Percentiles rank a stretch among this genome's conserved stretches.
These are phyloP conservation scores for Diaporthe destruens DNA, from an alignment of 2,329 filamentous ascomycete species.

Conservation along the genomic window DNA sequence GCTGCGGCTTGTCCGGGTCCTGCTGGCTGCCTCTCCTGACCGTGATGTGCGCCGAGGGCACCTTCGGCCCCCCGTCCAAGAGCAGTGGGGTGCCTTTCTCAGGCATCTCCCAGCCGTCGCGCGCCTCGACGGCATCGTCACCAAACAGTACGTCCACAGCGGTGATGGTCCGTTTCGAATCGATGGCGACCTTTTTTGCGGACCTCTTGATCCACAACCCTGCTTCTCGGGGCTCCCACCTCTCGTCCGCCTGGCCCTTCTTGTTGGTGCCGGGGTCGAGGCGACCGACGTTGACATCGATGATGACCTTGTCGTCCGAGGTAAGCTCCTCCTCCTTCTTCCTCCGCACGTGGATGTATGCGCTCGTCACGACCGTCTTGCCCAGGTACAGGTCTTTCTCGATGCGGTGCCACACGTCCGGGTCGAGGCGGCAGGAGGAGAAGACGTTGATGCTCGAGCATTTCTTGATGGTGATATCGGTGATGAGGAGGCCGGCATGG, in stretches of 20 bases:
- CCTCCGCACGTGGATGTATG: slow-evolving; percentile 84
- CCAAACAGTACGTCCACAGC: slow-evolving; percentile 90
- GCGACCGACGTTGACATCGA: slow-evolving; percentile 82
- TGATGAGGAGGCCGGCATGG: slow-evolving; percentile 86
- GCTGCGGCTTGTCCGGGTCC: slow-evolving; percentile 76
- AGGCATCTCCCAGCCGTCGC: slow-evolving; percentile 82
- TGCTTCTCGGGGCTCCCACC: slow-evolving; percentile 82
- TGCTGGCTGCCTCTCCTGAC: slow-evolving; percentile 78
- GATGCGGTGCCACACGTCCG: slow-evolving; percentile 80
- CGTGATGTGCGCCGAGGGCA: slow-evolving; percentile 80
- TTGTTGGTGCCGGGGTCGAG: slow-evolving; percentile 74
- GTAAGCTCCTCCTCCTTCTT: slow-evolving; percentile 88
- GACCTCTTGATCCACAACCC: slow-evolving; percentile 88
- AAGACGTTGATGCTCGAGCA: slow-evolving; percentile 83
- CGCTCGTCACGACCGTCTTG: slow-evolving; percentile 78
- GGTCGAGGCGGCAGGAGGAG: slow-evolving; percentile 80
- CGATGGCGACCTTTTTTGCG: slow-evolving; percentile 77
- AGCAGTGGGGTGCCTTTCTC: slow-evolving; percentile 77
- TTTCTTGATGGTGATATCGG: slow-evolving; percentile 82
- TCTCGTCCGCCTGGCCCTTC: slow-evolving; percentile 66
- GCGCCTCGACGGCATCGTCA: slow-evolving; percentile 89
- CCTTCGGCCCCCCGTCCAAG: slow-evolving; percentile 71
- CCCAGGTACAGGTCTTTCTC: slow-evolving; percentile 91
- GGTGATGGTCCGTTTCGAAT: slow-evolving; percentile 81
- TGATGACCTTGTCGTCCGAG: slow-evolving; percentile 80